Evolutionary conservation across 2,329 filamentous ascomycete species (phyloP).

Genomic region (Neospermospora avenae): DNA sequence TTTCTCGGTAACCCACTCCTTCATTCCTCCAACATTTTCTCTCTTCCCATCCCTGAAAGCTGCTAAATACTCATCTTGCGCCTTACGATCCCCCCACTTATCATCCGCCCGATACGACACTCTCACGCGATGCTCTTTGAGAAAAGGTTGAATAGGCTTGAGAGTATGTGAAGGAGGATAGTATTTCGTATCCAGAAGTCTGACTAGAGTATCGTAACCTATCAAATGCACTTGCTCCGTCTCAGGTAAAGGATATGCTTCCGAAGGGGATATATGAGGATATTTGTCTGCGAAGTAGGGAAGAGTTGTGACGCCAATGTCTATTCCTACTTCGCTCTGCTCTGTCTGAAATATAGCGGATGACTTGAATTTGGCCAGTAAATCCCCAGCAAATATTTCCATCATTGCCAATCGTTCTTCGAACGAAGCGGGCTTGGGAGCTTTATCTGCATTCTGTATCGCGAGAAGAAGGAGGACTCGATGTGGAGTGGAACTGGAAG

Average conservation of each 20-base stretch:
- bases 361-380: constrained; percentile 38
- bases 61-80: constrained; percentile 54
- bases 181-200: constrained; percentile 72
- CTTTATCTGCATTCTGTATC: constrained; percentile 64
- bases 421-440: constrained; percentile 64
- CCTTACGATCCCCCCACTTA: constrained; percentile 54
- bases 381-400: constrained; percentile 61
- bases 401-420: constrained; percentile 68
- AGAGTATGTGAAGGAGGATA: constrained; percentile 53
- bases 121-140: constrained; percentile 56
- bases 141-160: constrained; percentile 58
- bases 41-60: constrained; percentile 46
- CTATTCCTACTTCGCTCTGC: constrained; percentile 35
- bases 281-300: constrained; percentile 76
- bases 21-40: constrained; percentile 51
- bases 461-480: constrained; percentile 58
- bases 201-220: constrained; percentile 73
- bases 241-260: constrained; percentile 36
- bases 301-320: constrained; percentile 67
- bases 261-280: constrained; percentile 48
- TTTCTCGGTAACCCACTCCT: constrained; percentile 49
- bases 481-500: constrained; percentile 24
- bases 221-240: constrained; percentile 63
- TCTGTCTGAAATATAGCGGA: background rate
- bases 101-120: constrained; percentile 62